A percentile compares a stretch with the other conserved stretches of the same genome.
These are phyloP conservation scores for Suillus decipiens DNA, from an alignment of 768 basidiomycete species.

Conservation along the genomic window DNA sequence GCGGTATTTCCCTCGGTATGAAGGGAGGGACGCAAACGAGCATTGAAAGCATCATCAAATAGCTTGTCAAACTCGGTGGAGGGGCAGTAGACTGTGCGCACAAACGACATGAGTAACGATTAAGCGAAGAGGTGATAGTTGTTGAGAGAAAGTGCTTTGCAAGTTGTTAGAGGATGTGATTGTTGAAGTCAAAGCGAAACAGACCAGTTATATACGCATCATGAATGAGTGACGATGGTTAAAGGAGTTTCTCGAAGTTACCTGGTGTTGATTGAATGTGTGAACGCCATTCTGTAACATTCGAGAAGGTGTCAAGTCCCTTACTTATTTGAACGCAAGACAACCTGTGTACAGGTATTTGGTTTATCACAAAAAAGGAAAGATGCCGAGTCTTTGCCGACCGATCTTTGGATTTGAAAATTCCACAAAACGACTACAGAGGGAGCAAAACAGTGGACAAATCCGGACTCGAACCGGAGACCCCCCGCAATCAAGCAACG, in stretches of 20 bases:
- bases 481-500: slow-evolving; percentile 36
- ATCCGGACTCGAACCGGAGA: slow-evolving; percentile 43
- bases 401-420: neutral
- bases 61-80: slow-evolving; percentile 33
- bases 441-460: slow-evolving; percentile 31
- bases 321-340: neutral
- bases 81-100: slow-evolving; percentile 26
- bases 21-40: slow-evolving; percentile 23
- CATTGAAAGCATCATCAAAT: slow-evolving; percentile 37
- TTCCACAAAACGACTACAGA: neutral
- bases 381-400: neutral
- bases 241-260: neutral
- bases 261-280: neutral
- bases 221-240: neutral
- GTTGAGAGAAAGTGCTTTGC: neutral
- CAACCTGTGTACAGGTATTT: neutral
- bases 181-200: neutral
- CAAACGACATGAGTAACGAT: slow-evolving; percentile 23
- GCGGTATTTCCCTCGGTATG: slow-evolving; percentile 17
- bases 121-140: neutral
- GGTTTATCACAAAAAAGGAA: neutral
- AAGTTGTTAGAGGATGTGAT: neutral
- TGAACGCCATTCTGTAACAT: too few species aligned
- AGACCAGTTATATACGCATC: neutral
- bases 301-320: too few species aligned